A percentile compares a stretch with the other conserved stretches of the same genome.
These are phyloP conservation scores for Biscogniauxia mediterranea DNA, from an alignment of 2,329 filamentous ascomycete genomes.

Conservation along the genomic window DNA sequence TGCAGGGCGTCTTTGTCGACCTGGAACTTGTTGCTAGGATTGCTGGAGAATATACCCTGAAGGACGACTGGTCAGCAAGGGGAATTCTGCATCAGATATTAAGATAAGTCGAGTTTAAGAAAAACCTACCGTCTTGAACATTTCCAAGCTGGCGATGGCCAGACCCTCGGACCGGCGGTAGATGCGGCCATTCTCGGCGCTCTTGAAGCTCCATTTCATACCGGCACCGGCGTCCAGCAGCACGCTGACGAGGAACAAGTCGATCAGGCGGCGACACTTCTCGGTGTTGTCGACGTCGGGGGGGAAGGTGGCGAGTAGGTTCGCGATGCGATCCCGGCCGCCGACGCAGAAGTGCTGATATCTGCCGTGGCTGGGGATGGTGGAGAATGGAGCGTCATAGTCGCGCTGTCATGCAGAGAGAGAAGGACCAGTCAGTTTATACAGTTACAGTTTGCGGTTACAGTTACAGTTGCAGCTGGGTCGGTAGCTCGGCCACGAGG, in stretches of 20 bases:
- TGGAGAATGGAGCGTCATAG: slow-evolving; percentile 35
- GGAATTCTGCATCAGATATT: neutral
- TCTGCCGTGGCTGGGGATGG: slow-evolving; percentile 55
- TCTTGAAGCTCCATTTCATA: slow-evolving; percentile 88
- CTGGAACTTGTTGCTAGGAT: slow-evolving; percentile 76
- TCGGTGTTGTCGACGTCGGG: slow-evolving; percentile 39
- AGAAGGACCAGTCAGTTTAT: slow-evolving; percentile 8
- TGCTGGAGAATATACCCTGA: slow-evolving; percentile 80
- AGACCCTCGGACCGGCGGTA: slow-evolving; percentile 70
- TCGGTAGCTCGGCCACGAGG: neutral
- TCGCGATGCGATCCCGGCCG: slow-evolving; percentile 43
- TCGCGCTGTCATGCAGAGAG: slow-evolving; percentile 35
- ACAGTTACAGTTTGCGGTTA: too few species aligned
- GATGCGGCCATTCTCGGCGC: slow-evolving; percentile 77
- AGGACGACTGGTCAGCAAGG: slow-evolving; percentile 6
- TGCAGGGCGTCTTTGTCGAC: slow-evolving; percentile 83
- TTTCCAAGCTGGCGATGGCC: slow-evolving; percentile 69
- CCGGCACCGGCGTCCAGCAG: slow-evolving; percentile 87
- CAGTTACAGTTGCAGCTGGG: too few species aligned
- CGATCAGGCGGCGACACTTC: slow-evolving; percentile 49
- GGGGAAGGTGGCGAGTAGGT: slow-evolving; percentile 32
- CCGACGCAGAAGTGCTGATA: slow-evolving; percentile 65
- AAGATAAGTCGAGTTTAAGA: neutral
- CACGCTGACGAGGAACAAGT: slow-evolving; percentile 70
- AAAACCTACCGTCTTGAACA: slow-evolving; percentile 71